Conservation (phyloP, 75 land plant genomes). For the Adiantum capillusveneris region DNA sequence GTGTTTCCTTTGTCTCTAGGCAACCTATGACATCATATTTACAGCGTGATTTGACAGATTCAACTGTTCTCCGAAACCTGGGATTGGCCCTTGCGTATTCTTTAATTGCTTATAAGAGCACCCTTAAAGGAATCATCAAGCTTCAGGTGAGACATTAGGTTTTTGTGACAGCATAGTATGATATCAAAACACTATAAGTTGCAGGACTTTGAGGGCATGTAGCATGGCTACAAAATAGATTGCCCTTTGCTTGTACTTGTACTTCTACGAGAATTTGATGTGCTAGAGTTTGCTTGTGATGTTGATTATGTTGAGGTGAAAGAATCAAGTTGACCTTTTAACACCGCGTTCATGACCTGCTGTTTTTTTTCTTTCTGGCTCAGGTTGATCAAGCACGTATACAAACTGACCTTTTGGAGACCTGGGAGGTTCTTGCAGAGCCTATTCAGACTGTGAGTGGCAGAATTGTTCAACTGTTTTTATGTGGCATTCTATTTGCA, state of each 20-base stretch:
- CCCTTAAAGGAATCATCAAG: conserved; percentile 74
- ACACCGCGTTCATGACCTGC: too few relatives aligned
- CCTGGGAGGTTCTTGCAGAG: conserved; percentile 95
- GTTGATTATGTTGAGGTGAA: too few relatives aligned
- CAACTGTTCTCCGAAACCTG: conserved; percentile 86
- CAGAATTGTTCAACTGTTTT: neutral
- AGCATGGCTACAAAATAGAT: too few relatives aligned
- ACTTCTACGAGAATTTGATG: neutral
- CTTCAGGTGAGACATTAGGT: conserved; percentile 48
- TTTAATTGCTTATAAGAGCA: conserved; percentile 74
- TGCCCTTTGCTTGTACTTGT: too few relatives aligned
- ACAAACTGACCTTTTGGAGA: conserved; percentile 46
- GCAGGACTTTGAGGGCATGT: too few relatives aligned
- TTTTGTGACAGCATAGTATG: too few relatives aligned
- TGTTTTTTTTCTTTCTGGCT: neutral
- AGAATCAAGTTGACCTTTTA: too few relatives aligned
- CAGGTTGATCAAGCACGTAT: conserved; percentile 76
- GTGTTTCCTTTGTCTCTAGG: too few relatives aligned
- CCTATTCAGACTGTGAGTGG: conserved; percentile 85
- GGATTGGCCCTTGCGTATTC: conserved; percentile 74
- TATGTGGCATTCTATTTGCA: neutral
- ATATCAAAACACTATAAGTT: too few relatives aligned
- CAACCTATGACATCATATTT: neutral
- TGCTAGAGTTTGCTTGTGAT: neutral
- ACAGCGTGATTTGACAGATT: conserved; percentile 91